These are phyloP conservation scores for Penicillium hordei DNA, from an alignment of 2,329 filamentous ascomycete species.

Conservation along the genomic window DNA sequence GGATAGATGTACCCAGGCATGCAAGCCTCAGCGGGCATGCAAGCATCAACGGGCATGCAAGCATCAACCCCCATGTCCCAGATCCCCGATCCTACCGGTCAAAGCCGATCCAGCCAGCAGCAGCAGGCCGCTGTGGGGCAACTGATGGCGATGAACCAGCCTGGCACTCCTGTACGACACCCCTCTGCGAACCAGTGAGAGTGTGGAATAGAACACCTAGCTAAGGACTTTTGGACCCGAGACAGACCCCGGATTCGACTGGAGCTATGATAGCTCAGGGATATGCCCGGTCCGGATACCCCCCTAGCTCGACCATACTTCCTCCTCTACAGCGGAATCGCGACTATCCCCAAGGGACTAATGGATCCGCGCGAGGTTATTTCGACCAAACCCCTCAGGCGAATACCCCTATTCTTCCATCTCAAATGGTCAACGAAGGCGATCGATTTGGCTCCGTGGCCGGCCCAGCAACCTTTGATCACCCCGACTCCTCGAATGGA, in stretches of 20 bases:
- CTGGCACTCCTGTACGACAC: conserved; percentile 41
- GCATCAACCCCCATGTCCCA: conserved; percentile 35
- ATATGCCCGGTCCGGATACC: conserved; percentile 37
- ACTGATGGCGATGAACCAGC: conserved; percentile 39
- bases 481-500: conserved; percentile 33
- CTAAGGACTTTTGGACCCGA: conserved; percentile 31
- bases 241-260: conserved; percentile 38
- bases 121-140: conserved; percentile 39
- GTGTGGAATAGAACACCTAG: conserved; percentile 22
- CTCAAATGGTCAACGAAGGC: conserved; percentile 35
- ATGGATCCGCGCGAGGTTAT: conserved; percentile 31
- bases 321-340: conserved; percentile 38
- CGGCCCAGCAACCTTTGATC: conserved; percentile 31
- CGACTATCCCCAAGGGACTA: conserved; percentile 30
- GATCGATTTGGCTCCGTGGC: conserved; percentile 34
- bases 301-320: conserved; percentile 35
- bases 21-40: conserved; percentile 27
- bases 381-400: conserved; percentile 36
- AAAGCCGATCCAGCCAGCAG: conserved; percentile 32
- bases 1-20: conserved; percentile 36
- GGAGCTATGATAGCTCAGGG: conserved; percentile 39
- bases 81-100: conserved; percentile 37
- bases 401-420: conserved; percentile 37
- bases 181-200: conserved; percentile 27
- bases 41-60: conserved; percentile 18